Evolutionary conservation across 129 eudicot genomes (phyloP), one percentile per base, ranked within the genome.

Genomic region (Solidago caesia): DNA sequence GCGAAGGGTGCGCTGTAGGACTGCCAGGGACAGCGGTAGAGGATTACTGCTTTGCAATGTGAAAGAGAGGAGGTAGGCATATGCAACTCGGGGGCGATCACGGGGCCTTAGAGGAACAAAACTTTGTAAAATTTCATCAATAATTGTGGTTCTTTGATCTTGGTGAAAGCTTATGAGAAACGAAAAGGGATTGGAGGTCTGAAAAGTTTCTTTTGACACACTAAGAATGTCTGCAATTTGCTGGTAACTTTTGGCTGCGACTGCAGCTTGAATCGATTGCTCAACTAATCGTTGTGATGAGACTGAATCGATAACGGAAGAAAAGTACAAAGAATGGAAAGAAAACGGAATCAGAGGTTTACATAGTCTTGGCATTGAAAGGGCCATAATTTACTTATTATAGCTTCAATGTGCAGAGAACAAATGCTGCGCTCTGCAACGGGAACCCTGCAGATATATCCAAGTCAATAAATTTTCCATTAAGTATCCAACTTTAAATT

Each of bases 1-100:
- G 8, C 92, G 88, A 16, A 92, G 84, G 7, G 82, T 83, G 41
- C 95, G 88, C 73, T 92, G 98, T 10, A 92, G 53, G 64, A 88
- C 70, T 5, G 86, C 88, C 12, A 92, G 80, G 53, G 90, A 87
- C 9, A 92, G 79, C 0, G 98, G 95, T 41, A 89, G 77, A 64
- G 94, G 91, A 71, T 84, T 58, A 12, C 79, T 48, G 46, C 84
- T 79, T 51, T 84, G 84, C 10, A 89, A 85, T 26, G 84, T 75
- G 84, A 78, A 84, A 43, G 85, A 80, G 15, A 92, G 95, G 66
- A 92, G 96, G 65, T 77, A 79, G 0, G 88, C 64, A 73, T 87
- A 92, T 10, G 91, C 84, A 51, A 60, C 21, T 5, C 43, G 85
- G 15, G 83, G 85, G 13, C 56, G 82, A 64, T 72, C 52, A 48